A percentile compares a stretch with the other conserved stretches of the same genome.
Conservation (phyloP, 1,284 basidiomycete species). For the Anthracocystis panici-leucophaei region DNA sequence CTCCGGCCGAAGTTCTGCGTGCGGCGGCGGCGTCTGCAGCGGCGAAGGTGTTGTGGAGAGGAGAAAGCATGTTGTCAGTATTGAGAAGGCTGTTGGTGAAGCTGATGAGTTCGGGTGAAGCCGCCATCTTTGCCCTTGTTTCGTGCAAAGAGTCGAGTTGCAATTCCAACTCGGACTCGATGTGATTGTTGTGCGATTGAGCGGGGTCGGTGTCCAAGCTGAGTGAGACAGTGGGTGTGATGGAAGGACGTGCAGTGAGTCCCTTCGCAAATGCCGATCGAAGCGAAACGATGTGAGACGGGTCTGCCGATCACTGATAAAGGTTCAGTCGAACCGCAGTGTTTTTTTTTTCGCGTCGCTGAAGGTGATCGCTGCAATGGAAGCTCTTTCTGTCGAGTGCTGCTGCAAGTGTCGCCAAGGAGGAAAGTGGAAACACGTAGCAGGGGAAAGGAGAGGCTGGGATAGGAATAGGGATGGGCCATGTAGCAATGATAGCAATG, state of each 20-base stretch:
- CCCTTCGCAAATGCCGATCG: background rate
- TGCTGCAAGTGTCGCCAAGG: background rate
- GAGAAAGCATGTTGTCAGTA: conserved; percentile 58
- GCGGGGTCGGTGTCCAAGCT: no score
- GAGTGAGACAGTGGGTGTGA: background rate
- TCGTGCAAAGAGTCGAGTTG: background rate
- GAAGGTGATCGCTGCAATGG: conserved; percentile 1
- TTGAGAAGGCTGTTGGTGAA: conserved; percentile 53
- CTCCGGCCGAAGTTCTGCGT: conserved; percentile 45
- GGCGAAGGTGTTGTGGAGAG: conserved; percentile 43
- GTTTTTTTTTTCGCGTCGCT: background rate
- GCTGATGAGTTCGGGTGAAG: conserved; percentile 51
- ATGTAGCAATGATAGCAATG: background rate
- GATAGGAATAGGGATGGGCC: background rate
- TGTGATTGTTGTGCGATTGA: no score
- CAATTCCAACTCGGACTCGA: no score
- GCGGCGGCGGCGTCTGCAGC: conserved; percentile 33
- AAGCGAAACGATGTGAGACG: background rate
- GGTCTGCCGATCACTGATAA: background rate
- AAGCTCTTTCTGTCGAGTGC: background rate
- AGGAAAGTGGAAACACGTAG: background rate
- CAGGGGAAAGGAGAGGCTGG: background rate
- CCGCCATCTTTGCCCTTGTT: conserved; percentile 41
- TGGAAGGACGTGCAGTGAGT: background rate
- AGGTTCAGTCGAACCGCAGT: no score